Conservation (phyloP, 2,329 filamentous ascomycete species). For the Periconia sp. region DNA sequence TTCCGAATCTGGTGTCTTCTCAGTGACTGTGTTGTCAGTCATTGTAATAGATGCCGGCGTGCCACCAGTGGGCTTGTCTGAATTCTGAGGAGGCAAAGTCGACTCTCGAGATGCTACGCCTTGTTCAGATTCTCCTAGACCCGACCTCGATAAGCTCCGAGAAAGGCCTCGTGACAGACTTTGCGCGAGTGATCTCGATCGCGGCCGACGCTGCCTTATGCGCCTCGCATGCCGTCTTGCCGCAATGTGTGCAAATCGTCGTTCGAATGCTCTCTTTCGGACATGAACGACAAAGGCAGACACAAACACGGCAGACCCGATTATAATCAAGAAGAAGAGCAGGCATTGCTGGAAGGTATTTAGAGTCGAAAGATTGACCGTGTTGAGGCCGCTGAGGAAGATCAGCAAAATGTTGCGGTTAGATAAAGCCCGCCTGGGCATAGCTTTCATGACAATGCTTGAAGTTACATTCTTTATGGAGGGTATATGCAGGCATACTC, state of each 20-base stretch:
- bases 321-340: conserved; percentile 68
- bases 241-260: conserved; percentile 60
- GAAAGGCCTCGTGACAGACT: conserved; percentile 17
- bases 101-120: no score
- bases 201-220: conserved; percentile 4
- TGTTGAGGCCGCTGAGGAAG: conserved; percentile 63
- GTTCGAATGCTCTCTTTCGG: conserved; percentile 67
- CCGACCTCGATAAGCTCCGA: conserved; percentile 11
- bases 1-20: no score
- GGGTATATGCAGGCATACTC: conserved; percentile 10
- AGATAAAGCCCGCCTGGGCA: no score
- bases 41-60: no score
- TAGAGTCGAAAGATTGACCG: conserved; percentile 67
- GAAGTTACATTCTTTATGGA: no score
- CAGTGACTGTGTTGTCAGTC: no score
- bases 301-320: conserved; percentile 72
- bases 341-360: conserved; percentile 73
- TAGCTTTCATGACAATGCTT: no score
- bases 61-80: no score
- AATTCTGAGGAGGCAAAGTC: no score
- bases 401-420: conserved; percentile 5
- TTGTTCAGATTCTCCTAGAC: background rate
- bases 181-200: conserved; percentile 8
- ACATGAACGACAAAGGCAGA: conserved; percentile 68
- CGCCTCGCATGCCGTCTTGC: conserved; percentile 42